Evolutionary conservation across 257 asterid species (phyloP).

Genomic region (Schizonepeta tenuifolia): DNA sequence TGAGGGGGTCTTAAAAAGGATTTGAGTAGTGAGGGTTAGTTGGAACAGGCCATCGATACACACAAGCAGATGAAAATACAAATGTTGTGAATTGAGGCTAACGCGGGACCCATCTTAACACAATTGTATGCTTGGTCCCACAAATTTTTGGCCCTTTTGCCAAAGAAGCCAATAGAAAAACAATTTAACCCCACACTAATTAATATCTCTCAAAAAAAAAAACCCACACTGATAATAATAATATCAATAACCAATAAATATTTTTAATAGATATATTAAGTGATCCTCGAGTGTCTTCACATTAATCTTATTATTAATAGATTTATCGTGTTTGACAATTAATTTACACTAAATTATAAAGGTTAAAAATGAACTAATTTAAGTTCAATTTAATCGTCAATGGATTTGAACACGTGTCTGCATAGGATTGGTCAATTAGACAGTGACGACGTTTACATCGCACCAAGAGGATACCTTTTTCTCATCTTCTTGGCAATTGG

Average conservation of each 20-base stretch:
- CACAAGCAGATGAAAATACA: conserved; percentile 13
- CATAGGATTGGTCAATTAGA: neutral
- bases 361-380: no score
- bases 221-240: neutral
- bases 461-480: conserved; percentile 1
- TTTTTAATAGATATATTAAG: no score
- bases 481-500: no score
- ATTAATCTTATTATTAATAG: no score
- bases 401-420: neutral
- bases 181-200: neutral
- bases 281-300: no score
- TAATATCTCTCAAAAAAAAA: no score
- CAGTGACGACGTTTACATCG: conserved; percentile 22
- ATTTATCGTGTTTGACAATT: neutral
- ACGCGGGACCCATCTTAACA: conserved; percentile 28
- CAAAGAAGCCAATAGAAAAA: conserved; percentile 19
- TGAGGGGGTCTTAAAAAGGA: conserved; percentile 47
- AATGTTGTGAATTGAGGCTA: conserved; percentile 31
- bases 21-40: conserved; percentile 25
- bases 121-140: conserved; percentile 39
- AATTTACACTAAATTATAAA: no score
- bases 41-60: conserved; percentile 35
- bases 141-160: conserved; percentile 28
- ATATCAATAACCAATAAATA: no score
- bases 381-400: no score